phyloP scores from a whole-genome alignment of 2,329 filamentous ascomycete genomes.

The Helotiales sp. region DNA sequence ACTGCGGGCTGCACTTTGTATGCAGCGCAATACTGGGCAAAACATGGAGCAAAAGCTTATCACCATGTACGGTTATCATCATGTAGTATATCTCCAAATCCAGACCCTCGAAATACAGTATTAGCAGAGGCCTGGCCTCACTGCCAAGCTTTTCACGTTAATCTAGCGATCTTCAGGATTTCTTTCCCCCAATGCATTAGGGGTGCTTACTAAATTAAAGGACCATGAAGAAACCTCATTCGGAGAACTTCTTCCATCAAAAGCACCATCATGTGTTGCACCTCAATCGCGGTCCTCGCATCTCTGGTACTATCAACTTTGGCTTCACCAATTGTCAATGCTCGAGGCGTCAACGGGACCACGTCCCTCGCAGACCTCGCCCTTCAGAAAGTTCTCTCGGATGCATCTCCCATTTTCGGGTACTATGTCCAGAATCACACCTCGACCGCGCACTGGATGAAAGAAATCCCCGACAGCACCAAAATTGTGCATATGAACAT shows the following conservation, averaged over 20 bases:
- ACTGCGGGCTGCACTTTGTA: not conserved
- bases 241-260: not conserved
- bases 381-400: conserved; percentile 42
- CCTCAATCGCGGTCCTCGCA: not conserved
- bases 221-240: not conserved
- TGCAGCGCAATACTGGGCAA: not conserved
- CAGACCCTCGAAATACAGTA: not conserved
- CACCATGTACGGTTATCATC: not conserved
- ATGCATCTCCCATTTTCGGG: conserved; percentile 46
- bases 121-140: not conserved
- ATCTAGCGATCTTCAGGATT: not conserved
- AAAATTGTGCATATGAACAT: conserved; percentile 48
- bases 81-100: not conserved
- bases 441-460: conserved; percentile 46
- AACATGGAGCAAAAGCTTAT: not conserved
- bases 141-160: not conserved
- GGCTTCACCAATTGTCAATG: not conserved
- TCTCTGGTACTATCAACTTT: not conserved
- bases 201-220: not conserved
- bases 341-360: not conserved
- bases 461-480: conserved; percentile 41
- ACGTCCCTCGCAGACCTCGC: conserved; percentile 37
- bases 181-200: not conserved
- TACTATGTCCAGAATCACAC: conserved; percentile 27
- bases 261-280: not conserved